phyloP scores from a whole-genome alignment of 2,329 filamentous ascomycete species.

The Ophiostoma angusticollis region DNA sequence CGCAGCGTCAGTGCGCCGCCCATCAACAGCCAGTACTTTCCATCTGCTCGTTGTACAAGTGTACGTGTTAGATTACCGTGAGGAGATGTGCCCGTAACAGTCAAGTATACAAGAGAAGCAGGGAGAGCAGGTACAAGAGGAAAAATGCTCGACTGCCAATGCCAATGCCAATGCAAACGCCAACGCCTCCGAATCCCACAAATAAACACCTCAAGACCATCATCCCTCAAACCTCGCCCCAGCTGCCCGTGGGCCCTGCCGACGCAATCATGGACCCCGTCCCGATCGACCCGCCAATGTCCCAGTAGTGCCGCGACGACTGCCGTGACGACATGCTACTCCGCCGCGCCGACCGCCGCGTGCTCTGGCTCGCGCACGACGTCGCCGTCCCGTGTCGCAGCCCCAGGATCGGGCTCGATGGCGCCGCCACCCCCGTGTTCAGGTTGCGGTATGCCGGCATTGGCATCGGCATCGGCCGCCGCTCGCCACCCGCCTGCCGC shows the following conservation, averaged over 20 bases:
- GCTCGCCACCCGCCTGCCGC: constrained; percentile 22
- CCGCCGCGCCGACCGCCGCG: constrained; percentile 54
- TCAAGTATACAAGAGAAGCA: not conserved
- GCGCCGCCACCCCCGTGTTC: constrained; percentile 22
- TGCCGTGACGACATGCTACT: constrained; percentile 52
- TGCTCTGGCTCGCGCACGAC: constrained; percentile 82
- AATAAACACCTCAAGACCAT: too few relatives aligned
- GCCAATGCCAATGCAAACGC: too few relatives aligned
- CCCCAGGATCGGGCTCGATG: constrained; percentile 31
- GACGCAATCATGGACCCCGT: constrained; percentile 59
- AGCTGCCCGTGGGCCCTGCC: constrained; percentile 58
- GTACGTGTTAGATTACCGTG: constrained; percentile 2
- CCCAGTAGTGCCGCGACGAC: constrained; percentile 66
- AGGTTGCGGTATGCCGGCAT: constrained; percentile 32
- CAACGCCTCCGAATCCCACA: too few relatives aligned
- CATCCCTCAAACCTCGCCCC: constrained; percentile 74
- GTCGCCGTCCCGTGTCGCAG: constrained; percentile 39
- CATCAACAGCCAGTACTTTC: too few relatives aligned
- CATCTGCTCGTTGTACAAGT: too few relatives aligned
- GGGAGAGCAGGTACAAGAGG: not conserved
- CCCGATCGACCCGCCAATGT: constrained; percentile 68
- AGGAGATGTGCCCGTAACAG: constrained; percentile 1
- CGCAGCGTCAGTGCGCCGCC: too few relatives aligned
- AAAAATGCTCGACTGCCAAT: not conserved
- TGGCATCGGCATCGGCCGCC: constrained; percentile 27